Evolutionary conservation across 2,329 filamentous ascomycete species (phyloP).

Genomic region (Sordariomycetes sp.): DNA sequence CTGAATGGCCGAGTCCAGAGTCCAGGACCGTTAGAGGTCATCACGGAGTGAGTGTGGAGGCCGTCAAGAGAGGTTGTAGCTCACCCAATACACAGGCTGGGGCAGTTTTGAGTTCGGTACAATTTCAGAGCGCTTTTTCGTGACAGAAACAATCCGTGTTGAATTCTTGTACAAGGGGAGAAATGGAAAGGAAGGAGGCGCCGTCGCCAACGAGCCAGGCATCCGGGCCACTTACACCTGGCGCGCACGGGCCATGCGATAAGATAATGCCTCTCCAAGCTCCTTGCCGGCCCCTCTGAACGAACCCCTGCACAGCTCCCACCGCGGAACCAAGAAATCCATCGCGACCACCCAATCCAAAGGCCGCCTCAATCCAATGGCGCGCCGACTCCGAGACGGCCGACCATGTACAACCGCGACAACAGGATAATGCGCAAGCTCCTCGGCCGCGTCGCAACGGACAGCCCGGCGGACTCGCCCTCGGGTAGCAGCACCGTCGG

Average conservation of each 20-base stretch:
- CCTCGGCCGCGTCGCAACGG: conserved; percentile 40
- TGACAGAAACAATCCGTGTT: too few relatives aligned
- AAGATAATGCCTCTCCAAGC: background rate
- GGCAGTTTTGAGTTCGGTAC: too few relatives aligned
- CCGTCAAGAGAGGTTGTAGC: too few relatives aligned
- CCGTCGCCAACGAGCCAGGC: too few relatives aligned
- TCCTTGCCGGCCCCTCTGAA: background rate
- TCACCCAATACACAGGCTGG: too few relatives aligned
- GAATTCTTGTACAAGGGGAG: too few relatives aligned
- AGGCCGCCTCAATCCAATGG: conserved; percentile 15
- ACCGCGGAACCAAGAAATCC: background rate
- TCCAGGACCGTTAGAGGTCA: too few relatives aligned
- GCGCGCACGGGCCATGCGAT: background rate
- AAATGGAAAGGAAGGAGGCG: too few relatives aligned
- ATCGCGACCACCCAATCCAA: background rate
- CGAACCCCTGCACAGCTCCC: background rate
- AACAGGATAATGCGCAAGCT: conserved; percentile 51
- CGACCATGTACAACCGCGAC: conserved; percentile 39
- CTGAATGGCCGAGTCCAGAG: too few relatives aligned
- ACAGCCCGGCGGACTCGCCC: conserved; percentile 32
- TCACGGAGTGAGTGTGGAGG: too few relatives aligned
- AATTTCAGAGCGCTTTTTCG: too few relatives aligned
- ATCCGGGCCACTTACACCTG: too few relatives aligned
- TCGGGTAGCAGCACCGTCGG: conserved; percentile 19
- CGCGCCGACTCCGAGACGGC: conserved; percentile 16